phyloP scores from a whole-genome alignment of 192 early-diverging fungal species.

The Umbelopsis sp. region DNA sequence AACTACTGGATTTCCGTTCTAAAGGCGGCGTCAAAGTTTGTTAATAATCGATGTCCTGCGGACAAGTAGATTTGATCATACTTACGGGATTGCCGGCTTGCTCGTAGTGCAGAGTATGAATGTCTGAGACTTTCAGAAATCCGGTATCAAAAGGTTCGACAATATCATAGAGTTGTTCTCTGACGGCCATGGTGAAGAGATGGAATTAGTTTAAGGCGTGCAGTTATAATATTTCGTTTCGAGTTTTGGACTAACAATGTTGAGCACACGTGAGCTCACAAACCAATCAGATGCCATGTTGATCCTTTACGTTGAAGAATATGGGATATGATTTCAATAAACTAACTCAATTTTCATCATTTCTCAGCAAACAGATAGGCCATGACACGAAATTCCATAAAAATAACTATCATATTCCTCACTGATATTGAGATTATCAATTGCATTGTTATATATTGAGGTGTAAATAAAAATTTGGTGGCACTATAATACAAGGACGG shows the following conservation, averaged over 20 bases:
- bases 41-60: too few species aligned
- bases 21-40: neutral
- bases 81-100: slow-evolving; percentile 58
- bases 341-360: too few species aligned
- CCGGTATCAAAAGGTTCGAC: slow-evolving; percentile 57
- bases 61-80: too few species aligned
- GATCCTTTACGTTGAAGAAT: too few species aligned
- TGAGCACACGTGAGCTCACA: neutral
- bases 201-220: neutral
- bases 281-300: too few species aligned
- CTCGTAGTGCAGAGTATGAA: slow-evolving; percentile 67
- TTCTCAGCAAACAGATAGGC: too few species aligned
- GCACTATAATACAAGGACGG: neutral
- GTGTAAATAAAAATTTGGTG: neutral
- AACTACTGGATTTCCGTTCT: slow-evolving; percentile 51
- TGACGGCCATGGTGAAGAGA: neutral
- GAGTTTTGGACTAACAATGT: too few species aligned
- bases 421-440: too few species aligned
- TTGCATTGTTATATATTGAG: neutral
- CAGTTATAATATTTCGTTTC: too few species aligned
- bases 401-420: too few species aligned
- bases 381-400: too few species aligned
- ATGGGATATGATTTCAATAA: too few species aligned
- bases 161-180: neutral
- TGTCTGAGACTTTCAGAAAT: slow-evolving; percentile 54